Evolutionary conservation across 2,329 filamentous ascomycete genomes (phyloP).

Genomic region (Alternaria novae-zelandiae): DNA sequence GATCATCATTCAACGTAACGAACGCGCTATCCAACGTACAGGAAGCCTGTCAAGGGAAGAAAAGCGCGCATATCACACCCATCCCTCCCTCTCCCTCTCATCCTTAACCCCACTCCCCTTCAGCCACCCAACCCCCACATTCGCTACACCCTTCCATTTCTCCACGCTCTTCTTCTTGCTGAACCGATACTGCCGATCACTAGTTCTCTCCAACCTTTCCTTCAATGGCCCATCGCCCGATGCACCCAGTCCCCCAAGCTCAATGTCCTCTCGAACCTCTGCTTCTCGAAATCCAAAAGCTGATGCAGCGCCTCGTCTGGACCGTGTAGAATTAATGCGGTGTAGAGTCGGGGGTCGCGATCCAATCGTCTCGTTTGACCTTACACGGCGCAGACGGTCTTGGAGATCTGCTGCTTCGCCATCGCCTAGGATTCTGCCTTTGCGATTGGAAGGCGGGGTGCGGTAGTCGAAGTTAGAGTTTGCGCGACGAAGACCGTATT

Average conservation of each 20-base stretch:
- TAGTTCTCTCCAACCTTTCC: constrained; percentile 39
- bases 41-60: too few relatives aligned
- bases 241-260: constrained; percentile 35
- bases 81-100: constrained; percentile 33
- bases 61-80: constrained; percentile 27
- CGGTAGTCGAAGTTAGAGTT: constrained; percentile 42
- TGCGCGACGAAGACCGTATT: constrained; percentile 38
- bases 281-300: constrained; percentile 46
- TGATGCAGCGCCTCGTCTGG: constrained; percentile 30
- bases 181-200: constrained; percentile 41
- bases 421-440: constrained; percentile 39
- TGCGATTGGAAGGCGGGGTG: constrained; percentile 44
- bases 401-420: constrained; percentile 40
- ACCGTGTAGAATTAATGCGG: constrained; percentile 28
- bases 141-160: constrained; percentile 44
- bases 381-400: constrained; percentile 34
- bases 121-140: constrained; percentile 44
- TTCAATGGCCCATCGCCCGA: constrained; percentile 37
- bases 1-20: not conserved
- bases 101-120: constrained; percentile 38
- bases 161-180: constrained; percentile 44
- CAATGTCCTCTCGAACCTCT: constrained; percentile 46
- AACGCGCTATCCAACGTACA: not conserved
- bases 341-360: constrained; percentile 27
- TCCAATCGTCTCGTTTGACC: constrained; percentile 41